These are phyloP conservation scores for Ceratobasidium papillatum DNA, from an alignment of 1,284 basidiomycete species.

Conservation along the genomic window DNA sequence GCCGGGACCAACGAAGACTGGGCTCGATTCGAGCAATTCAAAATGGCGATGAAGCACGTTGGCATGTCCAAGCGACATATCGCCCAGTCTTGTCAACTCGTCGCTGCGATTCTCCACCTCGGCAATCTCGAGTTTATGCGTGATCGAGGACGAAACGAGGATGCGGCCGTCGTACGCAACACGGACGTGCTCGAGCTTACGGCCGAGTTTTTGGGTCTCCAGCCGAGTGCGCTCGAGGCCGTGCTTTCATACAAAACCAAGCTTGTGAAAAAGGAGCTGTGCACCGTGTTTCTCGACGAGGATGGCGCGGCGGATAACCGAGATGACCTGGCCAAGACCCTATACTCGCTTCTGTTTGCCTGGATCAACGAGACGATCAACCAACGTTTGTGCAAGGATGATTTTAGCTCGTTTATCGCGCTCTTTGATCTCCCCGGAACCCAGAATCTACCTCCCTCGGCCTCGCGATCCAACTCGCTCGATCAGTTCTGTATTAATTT, in stretches of 20 bases:
- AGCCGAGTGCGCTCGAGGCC: constrained; percentile 77
- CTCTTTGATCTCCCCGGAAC: constrained; percentile 95
- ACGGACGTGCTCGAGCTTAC: constrained; percentile 80
- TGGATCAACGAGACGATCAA: constrained; percentile 99
- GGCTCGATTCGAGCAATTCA: constrained; percentile 88
- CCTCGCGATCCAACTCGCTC: constrained; percentile 83
- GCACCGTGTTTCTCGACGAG: constrained; percentile 94
- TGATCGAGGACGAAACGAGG: constrained; percentile 82
- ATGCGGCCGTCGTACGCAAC: constrained; percentile 88
- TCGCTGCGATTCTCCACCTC: constrained; percentile 94
- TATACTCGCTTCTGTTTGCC: constrained; percentile 94
- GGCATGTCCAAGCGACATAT: constrained; percentile 93
- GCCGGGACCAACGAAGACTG: constrained; percentile 66
- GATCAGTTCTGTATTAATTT: constrained; percentile 98
- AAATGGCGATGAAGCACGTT: constrained; percentile 90
- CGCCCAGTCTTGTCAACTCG: constrained; percentile 91
- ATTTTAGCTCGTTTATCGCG: constrained; percentile 92
- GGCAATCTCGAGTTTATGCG: constrained; percentile 95
- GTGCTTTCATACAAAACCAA: constrained; percentile 92
- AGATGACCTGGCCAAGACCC: constrained; percentile 91
- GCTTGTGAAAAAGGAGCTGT: constrained; percentile 92
- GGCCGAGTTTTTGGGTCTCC: constrained; percentile 91
- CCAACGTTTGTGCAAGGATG: constrained; percentile 89
- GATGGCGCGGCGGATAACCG: constrained; percentile 92
- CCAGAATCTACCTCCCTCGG: constrained; percentile 76